Evolutionary conservation across 441 rosid genomes (phyloP).

Genomic region (Viola pubescens): DNA sequence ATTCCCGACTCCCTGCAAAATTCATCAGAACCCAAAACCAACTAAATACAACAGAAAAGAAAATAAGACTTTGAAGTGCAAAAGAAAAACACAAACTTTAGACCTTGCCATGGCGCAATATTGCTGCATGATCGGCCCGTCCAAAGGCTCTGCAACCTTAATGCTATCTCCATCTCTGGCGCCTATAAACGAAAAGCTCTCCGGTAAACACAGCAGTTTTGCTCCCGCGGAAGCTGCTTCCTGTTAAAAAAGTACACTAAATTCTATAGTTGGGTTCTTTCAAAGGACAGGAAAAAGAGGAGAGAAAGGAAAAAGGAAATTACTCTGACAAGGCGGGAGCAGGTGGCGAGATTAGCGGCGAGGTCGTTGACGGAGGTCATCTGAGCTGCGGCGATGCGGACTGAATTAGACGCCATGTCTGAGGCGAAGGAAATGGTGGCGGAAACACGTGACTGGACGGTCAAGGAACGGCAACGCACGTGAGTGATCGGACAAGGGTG

Average conservation of each 20-base stretch:
- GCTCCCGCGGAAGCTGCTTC: slow-evolving; percentile 85
- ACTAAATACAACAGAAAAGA: not conserved
- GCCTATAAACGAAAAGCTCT: slow-evolving; percentile 73
- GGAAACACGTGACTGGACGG: slow-evolving; percentile 25
- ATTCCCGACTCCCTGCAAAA: slow-evolving; percentile 60
- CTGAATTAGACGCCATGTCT: slow-evolving; percentile 42
- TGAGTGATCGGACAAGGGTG: slow-evolving; percentile 5
- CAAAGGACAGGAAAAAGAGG: not conserved
- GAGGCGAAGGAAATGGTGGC: slow-evolving; percentile 28
- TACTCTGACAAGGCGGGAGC: slow-evolving; percentile 85
- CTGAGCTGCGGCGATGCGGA: slow-evolving; percentile 89
- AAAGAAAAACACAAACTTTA: not conserved
- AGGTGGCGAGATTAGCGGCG: slow-evolving; percentile 70
- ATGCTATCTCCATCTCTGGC: slow-evolving; percentile 67
- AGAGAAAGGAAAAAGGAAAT: not conserved
- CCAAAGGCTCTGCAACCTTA: slow-evolving; percentile 59
- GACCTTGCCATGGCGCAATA: slow-evolving; percentile 91
- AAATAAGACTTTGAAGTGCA: not conserved
- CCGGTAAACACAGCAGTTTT: slow-evolving; percentile 83
- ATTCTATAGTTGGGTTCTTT: not conserved
- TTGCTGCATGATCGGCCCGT: slow-evolving; percentile 72
- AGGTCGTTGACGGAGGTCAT: slow-evolving; percentile 90
- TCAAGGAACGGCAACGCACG: slow-evolving; percentile 6
- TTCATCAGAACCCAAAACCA: slow-evolving; percentile 2
- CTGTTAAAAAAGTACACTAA: slow-evolving; percentile 22